Base-by-base conservation (phyloP, 345 rosid genomes). In the Litchi chinensis region DNA sequence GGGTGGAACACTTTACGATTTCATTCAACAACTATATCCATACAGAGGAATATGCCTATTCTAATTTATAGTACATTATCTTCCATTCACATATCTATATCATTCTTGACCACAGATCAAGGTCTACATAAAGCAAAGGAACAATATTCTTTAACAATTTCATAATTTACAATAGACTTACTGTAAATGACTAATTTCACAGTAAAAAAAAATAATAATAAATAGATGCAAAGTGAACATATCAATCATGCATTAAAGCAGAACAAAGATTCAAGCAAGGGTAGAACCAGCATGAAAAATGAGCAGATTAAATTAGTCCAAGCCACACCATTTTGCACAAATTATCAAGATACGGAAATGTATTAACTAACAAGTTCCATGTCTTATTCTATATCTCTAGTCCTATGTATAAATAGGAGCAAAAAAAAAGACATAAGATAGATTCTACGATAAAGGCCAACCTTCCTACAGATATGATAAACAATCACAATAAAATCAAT, bases 301-400 rank as follows among this genome's bases (percentile, higher is more conserved):
- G 16, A 32, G 48, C 70, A 59, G 39, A 37, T 70, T 75, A 64
- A 52, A 79, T 40, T 54, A 48, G 65, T 26, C 54, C 41, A 11
- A 12, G 54, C 48, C 18, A 26, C 39, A 69, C 43, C 21, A 60
- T 16, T 28, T 52, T 54, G 41, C 64, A 76, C n/a, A 63, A 9
- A 13, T 11, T 24, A 32, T 26, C 77, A 46, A 12, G 68, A 63
- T 59, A 74, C 46, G 28, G 8, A 44, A 64, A 19, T 28, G 21
- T 48, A 16, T 28, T 37, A 26, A 65, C 41, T 11, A 41, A 21
- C 26, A 64, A 15, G 59, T 75, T 19, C n/a, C 63, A 57, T 15
- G 28, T 22, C 16, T n/a, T 59, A 13, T n/a, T 39, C 28, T 39
- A 21, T 46, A 40, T 59, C 15, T 57, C 22, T 19, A 10, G 12